Conservation (phyloP, 306 rosid species). For the Cicer arietinum region DNA sequence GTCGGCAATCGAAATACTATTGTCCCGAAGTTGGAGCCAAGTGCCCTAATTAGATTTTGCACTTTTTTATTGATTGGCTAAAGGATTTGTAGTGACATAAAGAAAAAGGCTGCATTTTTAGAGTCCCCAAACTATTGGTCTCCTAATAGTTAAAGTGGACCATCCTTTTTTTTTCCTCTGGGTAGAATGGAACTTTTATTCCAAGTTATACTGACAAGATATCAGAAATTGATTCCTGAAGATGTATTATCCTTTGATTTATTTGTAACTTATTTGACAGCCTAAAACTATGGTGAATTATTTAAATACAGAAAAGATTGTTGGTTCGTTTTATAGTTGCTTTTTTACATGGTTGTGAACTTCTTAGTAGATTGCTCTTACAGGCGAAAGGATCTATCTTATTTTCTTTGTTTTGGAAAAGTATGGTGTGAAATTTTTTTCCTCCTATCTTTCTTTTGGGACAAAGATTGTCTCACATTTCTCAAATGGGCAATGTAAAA, state of each 20-base stretch:
- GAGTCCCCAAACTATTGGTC: slow-evolving; percentile 33
- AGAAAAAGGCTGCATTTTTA: slow-evolving; percentile 42
- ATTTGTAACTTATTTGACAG: slow-evolving; percentile 9
- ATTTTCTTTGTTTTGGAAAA: neutral
- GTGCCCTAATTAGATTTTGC: slow-evolving; percentile 32
- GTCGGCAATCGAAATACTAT: neutral
- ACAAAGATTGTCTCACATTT: neutral
- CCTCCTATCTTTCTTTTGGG: neutral
- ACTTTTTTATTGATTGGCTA: slow-evolving; percentile 32
- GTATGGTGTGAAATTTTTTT: neutral
- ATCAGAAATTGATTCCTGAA: slow-evolving; percentile 23
- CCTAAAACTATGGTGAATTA: neutral
- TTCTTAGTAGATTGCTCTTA: neutral
- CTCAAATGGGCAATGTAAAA: neutral
- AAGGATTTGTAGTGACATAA: slow-evolving; percentile 35
- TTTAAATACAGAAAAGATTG: neutral
- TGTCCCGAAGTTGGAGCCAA: slow-evolving; percentile 19
- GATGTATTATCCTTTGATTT: slow-evolving; percentile 20
- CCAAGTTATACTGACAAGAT: slow-evolving; percentile 27
- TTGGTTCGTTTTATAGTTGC: slow-evolving; percentile 29
- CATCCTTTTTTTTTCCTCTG: neutral
- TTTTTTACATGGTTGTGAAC: neutral
- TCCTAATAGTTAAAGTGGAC: slow-evolving; percentile 12
- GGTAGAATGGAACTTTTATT: slow-evolving; percentile 20
- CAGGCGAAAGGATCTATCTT: neutral